Base-by-base conservation (phyloP, 1,284 basidiomycete genomes). In the Pseudozyma flocculosa region DNA sequence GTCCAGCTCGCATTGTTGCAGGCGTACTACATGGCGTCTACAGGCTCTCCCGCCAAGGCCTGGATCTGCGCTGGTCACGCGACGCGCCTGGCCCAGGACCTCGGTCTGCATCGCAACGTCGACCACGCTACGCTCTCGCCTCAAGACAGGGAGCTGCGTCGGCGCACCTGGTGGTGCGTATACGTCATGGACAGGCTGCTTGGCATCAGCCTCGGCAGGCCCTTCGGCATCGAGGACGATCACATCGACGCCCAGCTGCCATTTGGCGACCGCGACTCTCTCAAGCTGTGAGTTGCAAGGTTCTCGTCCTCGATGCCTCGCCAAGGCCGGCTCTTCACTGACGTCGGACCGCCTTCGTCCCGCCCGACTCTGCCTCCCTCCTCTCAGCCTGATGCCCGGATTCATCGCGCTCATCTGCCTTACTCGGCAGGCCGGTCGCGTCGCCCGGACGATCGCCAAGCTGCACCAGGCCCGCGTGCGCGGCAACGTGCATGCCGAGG, bases 171-270 rank as follows among this genome's bases (percentile, higher is more conserved):
- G 37, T 53, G 43, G 45, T 48, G 38, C 30, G 23, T 58, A 45
- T 58, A 58, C 41, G 32, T 53, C 7, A n/a, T 48, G 9, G 55
- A 58, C 29, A 37, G 45, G 10, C 14, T 48, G 13, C 40, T 58
- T 4, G 30, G 42, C 5, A 34, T 48, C 17, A 14, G 40, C 21
- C 30, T 53, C 15, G 50, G 50, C 4, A 23, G 55, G 15, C 55
- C 55, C 1, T 36, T 38, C 9, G 40, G 44, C 7, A 45, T 58
- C 32, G 45, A 43, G 23, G 55, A 58, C 30, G 50, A 37, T 3
- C 30, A 46, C 18, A 36, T 54, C 15, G 45, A 58, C 23, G 36
- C 48, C 3, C n/a, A 18, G 13, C 34, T 46, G 10, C 42, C 48
- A 2, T 7, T 14, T 18, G 18, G n/a, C 5, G n/a, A 24, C n/a